Base-by-base conservation (phyloP, 1,284 basidiomycete genomes). In the Trichosporon ovoides region DNA sequence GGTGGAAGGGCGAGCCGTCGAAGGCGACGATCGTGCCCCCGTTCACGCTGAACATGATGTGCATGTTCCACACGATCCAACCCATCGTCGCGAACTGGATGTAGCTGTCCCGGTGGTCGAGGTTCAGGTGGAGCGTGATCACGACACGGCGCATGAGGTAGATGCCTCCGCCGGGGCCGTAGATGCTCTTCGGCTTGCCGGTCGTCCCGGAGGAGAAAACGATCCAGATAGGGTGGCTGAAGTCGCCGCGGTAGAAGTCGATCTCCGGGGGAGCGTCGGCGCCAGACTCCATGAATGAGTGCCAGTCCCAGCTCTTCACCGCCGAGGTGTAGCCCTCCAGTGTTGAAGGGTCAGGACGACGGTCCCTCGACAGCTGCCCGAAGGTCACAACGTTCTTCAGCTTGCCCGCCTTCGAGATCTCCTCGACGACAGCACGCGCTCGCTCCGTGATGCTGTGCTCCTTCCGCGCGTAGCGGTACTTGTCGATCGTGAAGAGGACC, bases 161-260 rank as follows among this genome's bases (percentile, higher is more conserved):
- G 56, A 71, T 60, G 33, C 68, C 68, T 10, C 68, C 67, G 4
- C 61, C 60, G n/a, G 59, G 61, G 52, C 73, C 69, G 9, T 70
- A 64, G 59, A 77, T 77, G 18, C 67, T 66, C 63, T 77, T 77
- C 20, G 76, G 76, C 57, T 74, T 71, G 18, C 76, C 76, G 0
- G 76, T 78, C 2, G 77, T 77, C 1, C 77, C 77, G 0, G 65
- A 67, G 2, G 64, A 63, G 58, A 72, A 74, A 48, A 74, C 68
- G 60, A 74, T 73, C 64, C 70, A 71, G 33, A 71, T 65, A 3
- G 72, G 71, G 58, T 71, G 62, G 55, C 58, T 59, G 38, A 64
- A 67, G n/a, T 57, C 50, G 1, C 55, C 57, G 4, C 66, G 58
- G 49, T 61, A 56, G 46, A 73, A 73, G 12, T 58, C 38, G 37